Evolutionary conservation across 2,329 filamentous ascomycete species (phyloP).

Genomic region (Microcyclospora pomicola): DNA sequence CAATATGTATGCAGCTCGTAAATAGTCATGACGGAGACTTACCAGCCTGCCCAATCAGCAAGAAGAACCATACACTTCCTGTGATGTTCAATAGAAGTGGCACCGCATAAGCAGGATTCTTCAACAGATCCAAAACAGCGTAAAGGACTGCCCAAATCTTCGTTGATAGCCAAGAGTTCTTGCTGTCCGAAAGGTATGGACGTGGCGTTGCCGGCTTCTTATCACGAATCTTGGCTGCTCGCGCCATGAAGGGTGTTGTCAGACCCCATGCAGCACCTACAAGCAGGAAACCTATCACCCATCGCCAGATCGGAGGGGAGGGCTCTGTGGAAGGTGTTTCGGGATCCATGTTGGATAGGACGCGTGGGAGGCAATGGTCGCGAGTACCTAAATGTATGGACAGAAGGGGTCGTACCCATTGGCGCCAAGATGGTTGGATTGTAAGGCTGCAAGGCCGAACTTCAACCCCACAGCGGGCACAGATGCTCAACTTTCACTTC

Average conservation of each 20-base stretch:
- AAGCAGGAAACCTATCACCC: conserved; percentile 75
- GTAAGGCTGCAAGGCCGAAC: no score
- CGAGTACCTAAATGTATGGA: background rate
- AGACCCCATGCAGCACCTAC: conserved; percentile 89
- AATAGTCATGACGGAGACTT: conserved; percentile 25
- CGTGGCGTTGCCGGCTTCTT: conserved; percentile 35
- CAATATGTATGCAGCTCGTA: conserved; percentile 1
- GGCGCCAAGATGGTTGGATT: no score
- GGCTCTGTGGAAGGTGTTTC: conserved; percentile 11
- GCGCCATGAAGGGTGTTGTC: conserved; percentile 78
- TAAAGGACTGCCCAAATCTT: conserved; percentile 55
- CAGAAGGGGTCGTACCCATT: no score
- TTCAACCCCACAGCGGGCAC: no score
- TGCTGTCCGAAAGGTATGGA: conserved; percentile 29
- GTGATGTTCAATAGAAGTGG: conserved; percentile 80
- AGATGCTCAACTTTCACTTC: no score
- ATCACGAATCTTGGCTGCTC: conserved; percentile 52
- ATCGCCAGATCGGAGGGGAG: conserved; percentile 50
- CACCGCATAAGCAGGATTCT: conserved; percentile 70
- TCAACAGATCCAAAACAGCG: conserved; percentile 62
- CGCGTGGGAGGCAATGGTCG: background rate
- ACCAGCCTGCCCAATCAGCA: conserved; percentile 87
- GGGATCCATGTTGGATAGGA: conserved; percentile 14
- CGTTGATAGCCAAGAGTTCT: conserved; percentile 45
- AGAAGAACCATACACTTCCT: conserved; percentile 91